A percentile compares a stretch with the other conserved stretches of the same genome.
Conservation (phyloP, 257 asterid genomes). For the Solanum peruvianum region DNA sequence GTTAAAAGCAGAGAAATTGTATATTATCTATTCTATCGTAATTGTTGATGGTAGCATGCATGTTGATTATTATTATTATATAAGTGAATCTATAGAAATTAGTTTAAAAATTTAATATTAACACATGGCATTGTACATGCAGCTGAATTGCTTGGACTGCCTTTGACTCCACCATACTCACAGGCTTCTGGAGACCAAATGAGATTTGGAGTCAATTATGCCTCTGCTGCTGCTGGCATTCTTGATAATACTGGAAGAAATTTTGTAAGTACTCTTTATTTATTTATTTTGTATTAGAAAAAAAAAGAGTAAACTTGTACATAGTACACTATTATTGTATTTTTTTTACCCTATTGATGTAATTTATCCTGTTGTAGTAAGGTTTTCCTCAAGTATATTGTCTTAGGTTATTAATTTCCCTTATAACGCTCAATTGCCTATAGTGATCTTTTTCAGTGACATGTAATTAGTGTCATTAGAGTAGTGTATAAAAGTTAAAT, state of each 20-base stretch:
- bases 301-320: neutral
- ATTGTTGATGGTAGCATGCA: neutral
- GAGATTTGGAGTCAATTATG: conserved; percentile 46
- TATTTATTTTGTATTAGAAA: neutral
- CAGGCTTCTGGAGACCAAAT: conserved; percentile 30
- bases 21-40: neutral
- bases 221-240: conserved; percentile 71
- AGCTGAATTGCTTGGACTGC: conserved; percentile 62
- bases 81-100: neutral
- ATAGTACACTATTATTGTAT: neutral
- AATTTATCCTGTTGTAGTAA: neutral
- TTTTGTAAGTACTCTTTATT: conserved; percentile 25
- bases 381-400: neutral
- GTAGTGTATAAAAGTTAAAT: neutral
- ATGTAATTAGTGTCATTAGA: neutral
- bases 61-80: neutral
- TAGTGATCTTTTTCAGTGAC: neutral
- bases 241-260: conserved; percentile 59
- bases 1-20: too few relatives aligned
- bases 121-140: conserved; percentile 6
- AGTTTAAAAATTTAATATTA: neutral
- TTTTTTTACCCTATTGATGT: neutral
- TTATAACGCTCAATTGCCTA: neutral
- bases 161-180: conserved; percentile 40
- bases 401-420: neutral